Evolutionary conservation across 345 rosid species (phyloP).

Genomic region (Geranium brycei): DNA sequence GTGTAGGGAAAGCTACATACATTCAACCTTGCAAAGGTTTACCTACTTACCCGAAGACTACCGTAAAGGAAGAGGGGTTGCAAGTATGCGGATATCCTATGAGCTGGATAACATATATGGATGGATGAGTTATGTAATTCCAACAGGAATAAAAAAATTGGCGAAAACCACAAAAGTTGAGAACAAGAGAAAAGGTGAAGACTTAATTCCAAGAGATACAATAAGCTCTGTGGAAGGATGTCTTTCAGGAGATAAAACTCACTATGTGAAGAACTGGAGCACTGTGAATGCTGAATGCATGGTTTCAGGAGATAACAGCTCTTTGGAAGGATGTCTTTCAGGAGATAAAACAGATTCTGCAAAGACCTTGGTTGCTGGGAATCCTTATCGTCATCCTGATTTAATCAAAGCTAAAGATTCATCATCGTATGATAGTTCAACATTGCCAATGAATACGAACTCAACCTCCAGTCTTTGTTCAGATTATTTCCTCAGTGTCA

Average conservation of each 20-base stretch:
- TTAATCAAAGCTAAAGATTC: conserved; percentile 18
- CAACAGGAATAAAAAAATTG: conserved; percentile 14
- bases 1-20: conserved; percentile 7
- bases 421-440: conserved; percentile 9
- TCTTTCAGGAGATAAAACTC: conserved; percentile 16
- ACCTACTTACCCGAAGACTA: conserved; percentile 10
- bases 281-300: conserved; percentile 11
- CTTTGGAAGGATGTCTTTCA: conserved; percentile 13
- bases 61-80: conserved; percentile 17
- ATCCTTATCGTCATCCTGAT: conserved; percentile 10
- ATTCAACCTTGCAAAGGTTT: conserved; percentile 18
- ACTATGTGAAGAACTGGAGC: conserved; percentile 13
- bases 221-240: conserved; percentile 9
- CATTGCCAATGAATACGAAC: conserved; percentile 9
- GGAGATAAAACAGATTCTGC: conserved; percentile 16
- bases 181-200: conserved; percentile 15
- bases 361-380: conserved; percentile 9
- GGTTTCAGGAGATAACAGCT: conserved; percentile 9
- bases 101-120: conserved; percentile 24
- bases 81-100: conserved; percentile 16
- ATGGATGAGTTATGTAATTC: conserved; percentile 40
- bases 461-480: conserved; percentile 22
- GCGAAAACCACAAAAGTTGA: conserved; percentile 12
- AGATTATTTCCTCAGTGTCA: conserved; percentile 27
- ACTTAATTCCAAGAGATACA: conserved; percentile 10